Evolutionary conservation across 441 rosid genomes (phyloP).

Genomic region (Populus hybrid): DNA sequence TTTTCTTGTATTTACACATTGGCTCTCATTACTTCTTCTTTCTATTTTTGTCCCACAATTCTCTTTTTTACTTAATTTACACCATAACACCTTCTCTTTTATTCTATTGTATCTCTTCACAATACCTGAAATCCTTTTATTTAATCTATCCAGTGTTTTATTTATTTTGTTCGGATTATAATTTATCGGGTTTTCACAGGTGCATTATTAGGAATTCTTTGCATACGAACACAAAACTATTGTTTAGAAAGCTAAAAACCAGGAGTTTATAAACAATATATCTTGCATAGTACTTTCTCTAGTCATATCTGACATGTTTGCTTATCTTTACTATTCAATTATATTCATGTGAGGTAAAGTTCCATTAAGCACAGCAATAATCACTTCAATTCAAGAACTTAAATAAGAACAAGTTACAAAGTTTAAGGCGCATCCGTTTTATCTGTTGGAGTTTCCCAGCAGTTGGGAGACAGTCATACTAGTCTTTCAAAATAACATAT

Average conservation of each 20-base stretch:
- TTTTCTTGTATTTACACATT: background rate
- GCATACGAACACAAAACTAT: background rate
- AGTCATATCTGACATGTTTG: background rate
- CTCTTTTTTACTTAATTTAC: too few species aligned
- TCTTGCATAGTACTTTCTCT: background rate
- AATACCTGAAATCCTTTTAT: too few species aligned
- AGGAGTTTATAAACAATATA: too few species aligned
- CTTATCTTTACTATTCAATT: background rate
- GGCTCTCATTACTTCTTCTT: background rate
- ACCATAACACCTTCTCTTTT: background rate
- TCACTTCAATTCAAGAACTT: background rate
- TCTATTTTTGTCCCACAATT: background rate
- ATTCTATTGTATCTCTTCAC: too few species aligned
- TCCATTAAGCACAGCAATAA: background rate
- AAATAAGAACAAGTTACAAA: background rate
- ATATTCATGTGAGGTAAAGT: background rate
- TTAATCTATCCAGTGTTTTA: background rate
- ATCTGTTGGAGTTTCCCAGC: background rate
- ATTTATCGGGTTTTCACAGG: background rate
- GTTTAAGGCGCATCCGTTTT: background rate
- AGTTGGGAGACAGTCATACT: background rate
- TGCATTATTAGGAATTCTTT: background rate
- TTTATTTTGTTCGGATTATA: too few species aligned
- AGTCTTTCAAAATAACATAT: background rate
- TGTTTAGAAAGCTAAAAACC: background rate